phyloP scores from a whole-genome alignment of 306 rosid species.

The Rubus idaeus region DNA sequence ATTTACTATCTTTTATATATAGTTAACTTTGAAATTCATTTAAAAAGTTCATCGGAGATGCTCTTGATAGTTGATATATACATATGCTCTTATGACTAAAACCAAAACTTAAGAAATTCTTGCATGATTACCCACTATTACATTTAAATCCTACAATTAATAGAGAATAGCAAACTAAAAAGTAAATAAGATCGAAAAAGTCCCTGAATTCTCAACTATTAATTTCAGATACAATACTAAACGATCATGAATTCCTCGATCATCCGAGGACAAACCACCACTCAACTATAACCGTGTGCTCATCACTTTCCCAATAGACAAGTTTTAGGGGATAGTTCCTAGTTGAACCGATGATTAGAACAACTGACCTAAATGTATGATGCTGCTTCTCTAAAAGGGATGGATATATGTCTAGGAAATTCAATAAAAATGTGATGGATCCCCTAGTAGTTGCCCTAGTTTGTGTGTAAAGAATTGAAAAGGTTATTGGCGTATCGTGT shows the following conservation, averaged over 20 bases:
- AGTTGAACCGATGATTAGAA: background rate
- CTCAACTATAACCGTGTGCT: background rate
- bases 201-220: background rate
- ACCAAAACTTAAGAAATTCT: no score
- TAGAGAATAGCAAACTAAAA: background rate
- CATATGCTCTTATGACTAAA: no score
- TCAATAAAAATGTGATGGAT: background rate
- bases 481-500: constrained; percentile 20
- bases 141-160: no score
- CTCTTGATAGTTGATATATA: no score
- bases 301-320: background rate
- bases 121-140: no score
- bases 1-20: background rate
- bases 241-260: background rate
- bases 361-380: background rate
- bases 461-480: background rate
- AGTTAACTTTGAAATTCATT: background rate
- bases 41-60: background rate
- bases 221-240: background rate
- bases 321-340: background rate
- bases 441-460: background rate
- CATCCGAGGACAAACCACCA: background rate
- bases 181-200: background rate
- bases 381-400: background rate
- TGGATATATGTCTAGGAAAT: background rate